phyloP scores from a whole-genome alignment of 2,329 filamentous ascomycete species.

The Ploettnerulaceae sp. region DNA sequence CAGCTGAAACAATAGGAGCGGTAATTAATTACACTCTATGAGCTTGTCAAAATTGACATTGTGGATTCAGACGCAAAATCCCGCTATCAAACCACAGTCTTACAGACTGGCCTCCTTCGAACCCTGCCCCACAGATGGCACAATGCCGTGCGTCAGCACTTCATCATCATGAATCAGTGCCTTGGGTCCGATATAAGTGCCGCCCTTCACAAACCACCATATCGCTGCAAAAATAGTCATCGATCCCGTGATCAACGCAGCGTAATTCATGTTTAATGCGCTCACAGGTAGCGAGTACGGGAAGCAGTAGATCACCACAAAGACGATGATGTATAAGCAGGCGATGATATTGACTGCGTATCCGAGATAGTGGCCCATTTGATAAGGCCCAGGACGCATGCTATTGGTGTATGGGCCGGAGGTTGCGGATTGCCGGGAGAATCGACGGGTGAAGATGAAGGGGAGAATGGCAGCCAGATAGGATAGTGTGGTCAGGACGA shows the following conservation, averaged over 20 bases:
- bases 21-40: neutral
- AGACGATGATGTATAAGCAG: slow-evolving; percentile 54
- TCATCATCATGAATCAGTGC: slow-evolving; percentile 12
- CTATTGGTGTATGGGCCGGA: slow-evolving; percentile 26
- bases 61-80: neutral
- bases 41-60: neutral
- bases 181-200: slow-evolving; percentile 27
- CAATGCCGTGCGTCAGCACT: neutral
- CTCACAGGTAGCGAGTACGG: slow-evolving; percentile 44
- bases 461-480: slow-evolving; percentile 61
- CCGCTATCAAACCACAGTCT: too few relatives aligned
- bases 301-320: slow-evolving; percentile 61
- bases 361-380: slow-evolving; percentile 44
- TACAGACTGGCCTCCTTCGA: neutral
- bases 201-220: slow-evolving; percentile 39
- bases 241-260: slow-evolving; percentile 41
- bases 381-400: slow-evolving; percentile 54
- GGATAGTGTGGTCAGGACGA: slow-evolving; percentile 49
- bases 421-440: slow-evolving; percentile 8
- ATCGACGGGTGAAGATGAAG: slow-evolving; percentile 44
- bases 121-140: neutral
- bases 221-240: slow-evolving; percentile 37
- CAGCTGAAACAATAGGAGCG: neutral
- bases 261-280: slow-evolving; percentile 50
- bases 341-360: slow-evolving; percentile 48